Base-by-base conservation (phyloP, 139 green algal species). In the Picochlorum sp. region DNA sequence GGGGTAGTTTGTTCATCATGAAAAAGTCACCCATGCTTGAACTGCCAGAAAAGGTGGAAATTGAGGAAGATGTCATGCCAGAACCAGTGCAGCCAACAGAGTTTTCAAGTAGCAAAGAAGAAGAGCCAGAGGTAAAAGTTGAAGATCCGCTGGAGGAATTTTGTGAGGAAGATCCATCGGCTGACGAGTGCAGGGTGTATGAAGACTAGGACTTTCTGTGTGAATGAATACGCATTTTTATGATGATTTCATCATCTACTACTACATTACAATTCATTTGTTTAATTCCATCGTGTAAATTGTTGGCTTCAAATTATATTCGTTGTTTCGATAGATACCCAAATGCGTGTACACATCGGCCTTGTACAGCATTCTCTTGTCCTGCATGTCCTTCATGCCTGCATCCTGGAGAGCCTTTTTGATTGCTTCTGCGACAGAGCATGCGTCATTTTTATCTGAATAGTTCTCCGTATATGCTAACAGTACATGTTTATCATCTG, bases 1-100 rank as follows among this genome's bases (percentile, higher is more conserved):
- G 71, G 20, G 82, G 82, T 52, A 73, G 63, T n/a, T 69, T 88
- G 23, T 88, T 85, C 70, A 73, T 88, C 26, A 56, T 88, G 32
- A 80, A 84, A 46, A 70, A 84, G n/a, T 34, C 44, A 23, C 51
- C 51, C 30, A 59, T 30, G 15, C 13, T 59, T 0, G 51, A 30
- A 9, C 21, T 59, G 13, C 51, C 51, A 38, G 51, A 38, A n/a
- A 34, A 59, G 51, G 15, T 59, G 15, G 51, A 59, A 38, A n/a
- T 34, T 18, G 23, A 34, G 20, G 51, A 59, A 32, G 20, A 59
- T 34, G 23, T 11, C 7, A 41, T 41, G 34, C 34, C 34, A 2
- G 34, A 41, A 26, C 50, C 50, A 1, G 5, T 37, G n/a, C 15
- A 62, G 66, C 38, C 30, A 6, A 58, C 5, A 13, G 51, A 16